Evolutionary conservation across 2,329 filamentous ascomycete species (phyloP), one percentile per base, ranked within the genome.

Genomic region (Cladobotryum protrusum): DNA sequence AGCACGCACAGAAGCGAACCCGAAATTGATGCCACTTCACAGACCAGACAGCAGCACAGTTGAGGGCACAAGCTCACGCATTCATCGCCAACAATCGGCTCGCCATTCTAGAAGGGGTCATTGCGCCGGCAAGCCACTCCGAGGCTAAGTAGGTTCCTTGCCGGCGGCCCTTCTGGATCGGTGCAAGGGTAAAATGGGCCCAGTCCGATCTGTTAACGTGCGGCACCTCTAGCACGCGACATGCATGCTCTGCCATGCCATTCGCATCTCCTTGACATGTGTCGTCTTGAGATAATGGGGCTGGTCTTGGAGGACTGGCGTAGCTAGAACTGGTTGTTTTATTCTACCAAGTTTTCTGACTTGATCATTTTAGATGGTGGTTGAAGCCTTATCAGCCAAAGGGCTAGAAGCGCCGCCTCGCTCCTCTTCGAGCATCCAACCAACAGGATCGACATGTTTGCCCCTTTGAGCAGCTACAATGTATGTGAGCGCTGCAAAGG

Each of bases 191-290:
- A 29, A 9, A 29, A 29, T 29, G 24, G 24, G 11, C 37, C 43
- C 43, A 5, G 15, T 42, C 42, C 45, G 49, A 51, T 51, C 49
- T 41, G 14, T 44, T 35, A 19, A 47, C 46, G 41, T 19, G 35
- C 45, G 40, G 42, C 36, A 8, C 45, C 24, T 29, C 37, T 36
- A 47, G 43, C 49, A 47, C 40, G 44, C 45, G 49, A 47, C 44
- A 42, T 42, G 45, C 44, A 39, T 44, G 19, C 24, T 29, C 6
- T 29, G 24, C 24, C 24, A 29, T 29, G 24, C 24, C 6, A 4
- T 29, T 47, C 36, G 43, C 20, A 15, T 19, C 15, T 15, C 19
- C 35, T 13, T 37, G 35, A 37, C 14, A 37, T 17, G 14, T 37
- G 8, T 17, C 14, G 5, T 17, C 35, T 37, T 37, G 35, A 37